Base-by-base conservation (phyloP, 1,284 basidiomycete genomes). In the Apiotrichum mycotoxinovorans region DNA sequence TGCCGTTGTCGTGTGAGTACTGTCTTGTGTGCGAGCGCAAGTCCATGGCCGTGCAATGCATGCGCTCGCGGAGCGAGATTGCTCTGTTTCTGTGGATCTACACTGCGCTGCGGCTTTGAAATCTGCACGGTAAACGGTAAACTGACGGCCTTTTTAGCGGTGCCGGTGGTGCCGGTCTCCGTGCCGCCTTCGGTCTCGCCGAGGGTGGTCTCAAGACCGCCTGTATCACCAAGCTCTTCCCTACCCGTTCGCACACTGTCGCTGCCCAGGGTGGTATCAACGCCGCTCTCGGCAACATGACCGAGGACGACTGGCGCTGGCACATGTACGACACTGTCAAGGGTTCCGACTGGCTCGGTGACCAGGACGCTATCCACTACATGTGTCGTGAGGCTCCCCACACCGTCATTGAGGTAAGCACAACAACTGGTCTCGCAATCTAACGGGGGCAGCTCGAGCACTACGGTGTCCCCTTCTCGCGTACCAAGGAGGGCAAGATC, bases 181-280 rank as follows among this genome's bases (percentile, higher is more conserved):
- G 96, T 79, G 96, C 96, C 51, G 96, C 96, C 33, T 98, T 98
- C 79, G 96, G 96, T 81, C 86, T 99, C 68, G 96, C 96, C 65
- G 95, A 98, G 80, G 92, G 91, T 66, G 96, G 96, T 56, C 88
- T 98, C 79, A 98, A 98, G 78, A 98, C 92, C 40, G 93, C 92
- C 26, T 98, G 95, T 78, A 97, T 98, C 77, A 95, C 95, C 68
- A 98, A 98, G 80, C 84, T 98, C 25, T 98, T 98, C 83, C 96
- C 96, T n/a, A 98, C 96, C 27, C 86, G 96, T 78, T 93, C 89
- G 80, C 96, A 99, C 79, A 98, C 96, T 41, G 96, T 98, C 66
- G 96, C 96, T 62, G 96, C 96, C 54, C 95, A 98, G 84, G 96
- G 96, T 74, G 96, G 96, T 79, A 95, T 99, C 79, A 98, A 99